Evolutionary conservation across 176 grass and related monocot genomes (phyloP), one percentile per base, ranked within the genome.

Genomic region (Neostapfia colusana): DNA sequence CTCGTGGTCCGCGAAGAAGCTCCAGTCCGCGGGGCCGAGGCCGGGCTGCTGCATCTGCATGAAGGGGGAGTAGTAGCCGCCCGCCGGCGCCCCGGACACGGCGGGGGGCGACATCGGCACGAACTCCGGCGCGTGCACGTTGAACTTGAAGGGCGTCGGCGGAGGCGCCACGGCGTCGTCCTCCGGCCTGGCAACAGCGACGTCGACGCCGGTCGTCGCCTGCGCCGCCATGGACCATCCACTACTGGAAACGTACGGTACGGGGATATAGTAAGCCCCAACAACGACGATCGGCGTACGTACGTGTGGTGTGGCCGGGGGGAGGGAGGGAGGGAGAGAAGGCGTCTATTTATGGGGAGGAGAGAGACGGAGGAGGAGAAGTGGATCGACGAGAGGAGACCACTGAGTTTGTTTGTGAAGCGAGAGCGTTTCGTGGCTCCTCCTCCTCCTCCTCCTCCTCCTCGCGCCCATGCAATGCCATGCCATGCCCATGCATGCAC

Each of bases 121-220:
- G 73, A 91, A 95, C 89, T 90, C 88, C 16, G 89, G 89, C 16
- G 92, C 92, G 43, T 91, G 80, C 37, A 87, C 83, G 56, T 90
- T 89, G 73, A 91, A 81, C 75, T 84, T 95, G 76, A 89, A 91
- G 0, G 84, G 57, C 61, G 84, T 0, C 36, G 21, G 4, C 0
- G 24, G 23, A 8, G 57, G 8, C 46, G 60, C 15, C 45, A 48
- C 55, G 60, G 26, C 17, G 21, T 6, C 59, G 3, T 17, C 46
- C 34, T 14, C 24, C 21, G 5, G 6, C 43, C 55, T 1, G 5
- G 31, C 5, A 37, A 16, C 10, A 16, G 55, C 31, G 31, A 31
- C 55, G 55, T 23, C 53, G 53, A 58, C 59, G 55, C 81, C 72
- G 76, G 40, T 70, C 80, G 83, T 70, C 67, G 86, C 75, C 31